Evolutionary conservation across 202 grass and related monocot genomes (phyloP).

Genomic region (Bolboschoenoplectus hybrid): DNA sequence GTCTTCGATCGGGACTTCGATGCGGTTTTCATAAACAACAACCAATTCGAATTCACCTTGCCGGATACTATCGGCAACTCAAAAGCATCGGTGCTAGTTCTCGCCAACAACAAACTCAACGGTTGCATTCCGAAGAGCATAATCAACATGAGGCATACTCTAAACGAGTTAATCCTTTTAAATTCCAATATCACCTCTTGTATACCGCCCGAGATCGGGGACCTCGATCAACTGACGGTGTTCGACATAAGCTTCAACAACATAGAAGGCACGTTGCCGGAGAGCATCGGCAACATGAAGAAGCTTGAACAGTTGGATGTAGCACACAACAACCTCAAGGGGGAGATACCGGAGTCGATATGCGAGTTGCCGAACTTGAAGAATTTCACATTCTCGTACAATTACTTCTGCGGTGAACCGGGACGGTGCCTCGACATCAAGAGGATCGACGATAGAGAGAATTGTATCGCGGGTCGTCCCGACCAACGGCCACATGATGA

Average conservation of each 20-base stretch:
- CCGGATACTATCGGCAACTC: constrained; percentile 76
- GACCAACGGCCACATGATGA: constrained; percentile 65
- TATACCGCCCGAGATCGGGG: constrained; percentile 69
- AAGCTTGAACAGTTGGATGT: constrained; percentile 75
- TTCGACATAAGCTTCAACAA: constrained; percentile 83
- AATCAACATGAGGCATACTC: constrained; percentile 47
- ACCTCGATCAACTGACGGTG: constrained; percentile 56
- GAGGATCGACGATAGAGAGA: constrained; percentile 67
- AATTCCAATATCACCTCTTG: constrained; percentile 65
- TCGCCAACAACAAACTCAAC: constrained; percentile 57
- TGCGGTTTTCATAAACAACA: constrained; percentile 90
- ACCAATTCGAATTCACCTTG: constrained; percentile 76
- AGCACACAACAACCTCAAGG: constrained; percentile 77
- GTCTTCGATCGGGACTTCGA: constrained; percentile 78
- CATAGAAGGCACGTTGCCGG: constrained; percentile 65
- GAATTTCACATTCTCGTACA: constrained; percentile 94
- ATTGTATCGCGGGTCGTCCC: constrained; percentile 68
- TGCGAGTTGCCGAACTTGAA: constrained; percentile 69
- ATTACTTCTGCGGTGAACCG: constrained; percentile 87
- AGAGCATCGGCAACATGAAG: constrained; percentile 62
- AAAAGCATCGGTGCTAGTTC: constrained; percentile 73
- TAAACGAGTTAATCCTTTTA: constrained; percentile 72
- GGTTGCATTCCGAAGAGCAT: constrained; percentile 68
- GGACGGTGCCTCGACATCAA: constrained; percentile 51
- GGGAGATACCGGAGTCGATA: constrained; percentile 61